phyloP scores from a whole-genome alignment of 108 stramenopile genomes.

The Nitzschia inconspicua region DNA sequence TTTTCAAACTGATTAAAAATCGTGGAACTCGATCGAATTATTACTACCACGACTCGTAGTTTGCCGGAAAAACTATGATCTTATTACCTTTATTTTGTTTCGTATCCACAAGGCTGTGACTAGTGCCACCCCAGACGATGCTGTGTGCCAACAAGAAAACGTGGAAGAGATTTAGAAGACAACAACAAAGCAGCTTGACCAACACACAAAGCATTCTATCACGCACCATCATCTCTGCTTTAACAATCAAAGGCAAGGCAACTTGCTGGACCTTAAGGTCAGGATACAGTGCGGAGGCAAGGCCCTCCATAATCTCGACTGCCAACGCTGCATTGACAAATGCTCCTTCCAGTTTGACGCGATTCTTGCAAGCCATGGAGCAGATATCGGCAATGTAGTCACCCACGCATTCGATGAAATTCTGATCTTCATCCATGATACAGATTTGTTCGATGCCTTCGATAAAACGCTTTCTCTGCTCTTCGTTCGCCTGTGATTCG shows the following conservation, averaged over 20 bases:
- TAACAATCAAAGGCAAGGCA: slow-evolving; percentile 76
- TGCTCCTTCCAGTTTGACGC: slow-evolving; percentile 80
- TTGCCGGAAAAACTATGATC: too few species aligned
- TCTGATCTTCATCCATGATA: slow-evolving; percentile 61
- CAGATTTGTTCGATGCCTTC: slow-evolving; percentile 73
- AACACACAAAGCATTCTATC: background rate
- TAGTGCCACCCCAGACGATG: slow-evolving; percentile 9
- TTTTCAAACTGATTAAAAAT: too few species aligned
- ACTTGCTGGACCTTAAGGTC: slow-evolving; percentile 68
- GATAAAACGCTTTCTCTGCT: slow-evolving; percentile 77
- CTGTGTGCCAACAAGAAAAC: background rate
- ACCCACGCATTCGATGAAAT: slow-evolving; percentile 86
- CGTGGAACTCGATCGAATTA: too few species aligned
- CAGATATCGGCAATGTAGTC: slow-evolving; percentile 90
- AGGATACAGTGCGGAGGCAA: slow-evolving; percentile 67
- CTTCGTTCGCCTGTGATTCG: slow-evolving; percentile 60
- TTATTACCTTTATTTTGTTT: too few species aligned
- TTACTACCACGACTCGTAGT: too few species aligned
- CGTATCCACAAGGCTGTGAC: too few species aligned
- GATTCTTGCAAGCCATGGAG: slow-evolving; percentile 71
- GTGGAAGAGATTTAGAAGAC: background rate
- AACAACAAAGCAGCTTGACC: background rate
- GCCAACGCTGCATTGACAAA: slow-evolving; percentile 87
- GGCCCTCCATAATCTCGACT: slow-evolving; percentile 88
- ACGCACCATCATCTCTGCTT: slow-evolving; percentile 74